Conservation (phyloP, 345 rosid species). For the Dipteronia dyeriana region DNA sequence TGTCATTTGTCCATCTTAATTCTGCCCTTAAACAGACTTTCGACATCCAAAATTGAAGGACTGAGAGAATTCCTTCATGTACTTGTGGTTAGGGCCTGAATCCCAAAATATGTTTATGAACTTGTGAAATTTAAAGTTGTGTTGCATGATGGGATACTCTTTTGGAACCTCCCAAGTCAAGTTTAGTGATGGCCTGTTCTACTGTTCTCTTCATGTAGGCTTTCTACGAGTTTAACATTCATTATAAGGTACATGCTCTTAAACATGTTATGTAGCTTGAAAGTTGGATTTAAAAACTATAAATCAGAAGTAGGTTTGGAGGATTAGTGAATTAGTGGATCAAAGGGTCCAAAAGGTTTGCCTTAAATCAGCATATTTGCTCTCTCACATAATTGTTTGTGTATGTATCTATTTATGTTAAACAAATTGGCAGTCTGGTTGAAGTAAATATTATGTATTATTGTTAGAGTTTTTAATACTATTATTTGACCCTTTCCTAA, state of each 20-base stretch:
- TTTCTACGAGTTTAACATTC: background rate
- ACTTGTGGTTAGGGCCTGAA: background rate
- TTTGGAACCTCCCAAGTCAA: background rate
- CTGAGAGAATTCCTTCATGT: background rate
- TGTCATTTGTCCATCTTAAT: background rate
- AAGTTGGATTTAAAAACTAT: background rate
- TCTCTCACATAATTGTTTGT: background rate
- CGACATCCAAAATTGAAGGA: background rate
- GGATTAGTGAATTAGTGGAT: background rate
- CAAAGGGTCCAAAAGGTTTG: background rate
- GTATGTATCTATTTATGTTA: background rate
- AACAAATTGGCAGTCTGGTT: background rate
- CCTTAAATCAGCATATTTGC: background rate
- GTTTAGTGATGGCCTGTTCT: background rate
- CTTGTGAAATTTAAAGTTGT: constrained; percentile 3
- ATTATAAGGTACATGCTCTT: background rate
- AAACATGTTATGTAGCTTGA: background rate
- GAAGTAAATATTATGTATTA: background rate
- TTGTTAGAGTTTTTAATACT: too few relatives aligned
- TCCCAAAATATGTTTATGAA: background rate
- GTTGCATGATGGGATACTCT: background rate
- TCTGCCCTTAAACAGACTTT: background rate
- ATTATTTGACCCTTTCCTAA: too few relatives aligned
- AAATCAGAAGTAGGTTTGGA: background rate
- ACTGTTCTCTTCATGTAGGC: background rate